Evolutionary conservation across 768 basidiomycete species (phyloP).

Genomic region (Pulveroboletus frians): DNA sequence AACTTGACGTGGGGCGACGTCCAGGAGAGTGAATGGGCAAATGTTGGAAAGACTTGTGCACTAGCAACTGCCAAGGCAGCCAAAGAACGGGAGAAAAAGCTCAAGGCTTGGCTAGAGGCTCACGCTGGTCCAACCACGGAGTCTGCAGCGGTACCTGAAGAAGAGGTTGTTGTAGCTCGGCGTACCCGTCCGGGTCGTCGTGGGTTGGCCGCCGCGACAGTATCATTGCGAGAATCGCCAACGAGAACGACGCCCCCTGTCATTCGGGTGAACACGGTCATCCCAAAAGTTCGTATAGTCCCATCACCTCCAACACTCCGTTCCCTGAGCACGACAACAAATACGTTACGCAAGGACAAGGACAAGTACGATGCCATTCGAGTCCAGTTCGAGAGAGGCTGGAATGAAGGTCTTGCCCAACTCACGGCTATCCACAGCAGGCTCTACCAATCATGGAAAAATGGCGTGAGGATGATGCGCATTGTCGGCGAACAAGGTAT

Average conservation of each 20-base stretch:
- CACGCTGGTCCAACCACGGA: conserved; percentile 4
- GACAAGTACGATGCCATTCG: conserved; percentile 39
- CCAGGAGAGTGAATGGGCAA: conserved; percentile 52
- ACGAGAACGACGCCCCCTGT: conserved; percentile 14
- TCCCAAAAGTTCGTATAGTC: conserved; percentile 48
- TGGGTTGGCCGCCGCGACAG: conserved; percentile 60
- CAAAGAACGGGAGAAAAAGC: conserved; percentile 59
- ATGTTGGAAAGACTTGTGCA: conserved; percentile 58
- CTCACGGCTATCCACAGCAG: conserved; percentile 46
- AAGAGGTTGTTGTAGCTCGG: conserved; percentile 5
- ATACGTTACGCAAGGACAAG: conserved; percentile 25
- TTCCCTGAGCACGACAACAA: conserved; percentile 45
- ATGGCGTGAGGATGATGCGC: conserved; percentile 42
- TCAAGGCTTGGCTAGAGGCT: conserved; percentile 48
- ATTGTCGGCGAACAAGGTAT: conserved; percentile 28
- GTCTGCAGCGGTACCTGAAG: neutral
- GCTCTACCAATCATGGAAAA: conserved; percentile 41
- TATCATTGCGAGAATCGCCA: conserved; percentile 47
- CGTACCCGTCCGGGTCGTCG: conserved; percentile 44
- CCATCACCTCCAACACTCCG: conserved; percentile 48
- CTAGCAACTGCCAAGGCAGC: conserved; percentile 56
- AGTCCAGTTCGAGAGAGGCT: conserved; percentile 54
- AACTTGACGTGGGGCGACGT: conserved; percentile 46
- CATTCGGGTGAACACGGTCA: conserved; percentile 4
- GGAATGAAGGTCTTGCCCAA: conserved; percentile 54